A percentile compares a stretch with the other conserved stretches of the same genome.
Evolutionary conservation across 169 alveolate species (phyloP).

Genomic region (Hepatocystis sp.): DNA sequence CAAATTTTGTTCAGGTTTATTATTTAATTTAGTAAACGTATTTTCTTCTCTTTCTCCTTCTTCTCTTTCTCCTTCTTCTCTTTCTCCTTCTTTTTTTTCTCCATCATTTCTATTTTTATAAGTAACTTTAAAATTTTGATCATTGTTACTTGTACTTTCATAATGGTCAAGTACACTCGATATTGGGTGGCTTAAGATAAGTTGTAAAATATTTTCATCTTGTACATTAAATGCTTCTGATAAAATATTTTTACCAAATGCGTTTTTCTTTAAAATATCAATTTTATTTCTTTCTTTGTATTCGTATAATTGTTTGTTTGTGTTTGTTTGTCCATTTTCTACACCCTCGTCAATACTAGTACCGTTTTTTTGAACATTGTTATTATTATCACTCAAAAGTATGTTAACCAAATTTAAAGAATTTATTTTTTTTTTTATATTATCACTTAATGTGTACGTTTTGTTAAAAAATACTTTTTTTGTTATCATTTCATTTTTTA

Average conservation of each 20-base stretch:
- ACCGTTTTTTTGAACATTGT: slow-evolving; percentile 3
- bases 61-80: too few relatives aligned
- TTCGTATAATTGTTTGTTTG: too few relatives aligned
- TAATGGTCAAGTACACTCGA: slow-evolving; percentile 51
- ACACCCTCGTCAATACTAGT: slow-evolving; percentile 14
- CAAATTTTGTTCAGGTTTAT: too few relatives aligned
- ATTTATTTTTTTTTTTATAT: slow-evolving; percentile 40
- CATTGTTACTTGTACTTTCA: neutral
- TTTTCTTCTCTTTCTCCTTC: too few relatives aligned
- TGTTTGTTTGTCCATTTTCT: too few relatives aligned
- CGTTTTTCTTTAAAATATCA: slow-evolving; percentile 65
- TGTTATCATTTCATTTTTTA: slow-evolving; percentile 6
- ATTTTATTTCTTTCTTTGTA: slow-evolving; percentile 71
- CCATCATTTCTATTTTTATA: too few relatives aligned
- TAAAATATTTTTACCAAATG: slow-evolving; percentile 76
- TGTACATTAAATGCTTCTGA: slow-evolving; percentile 81
- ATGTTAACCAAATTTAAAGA: slow-evolving; percentile 12
- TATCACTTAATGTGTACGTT: slow-evolving; percentile 5
- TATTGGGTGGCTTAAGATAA: slow-evolving; percentile 82
- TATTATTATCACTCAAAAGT: neutral
- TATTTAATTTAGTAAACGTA: too few relatives aligned
- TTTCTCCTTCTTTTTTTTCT: too few relatives aligned
- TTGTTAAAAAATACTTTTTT: neutral
- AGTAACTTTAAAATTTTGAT: neutral
- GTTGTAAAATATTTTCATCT: slow-evolving; percentile 79